Evolutionary conservation across 2,329 filamentous ascomycete genomes (phyloP).

Genomic region (Xylaria sp.): DNA sequence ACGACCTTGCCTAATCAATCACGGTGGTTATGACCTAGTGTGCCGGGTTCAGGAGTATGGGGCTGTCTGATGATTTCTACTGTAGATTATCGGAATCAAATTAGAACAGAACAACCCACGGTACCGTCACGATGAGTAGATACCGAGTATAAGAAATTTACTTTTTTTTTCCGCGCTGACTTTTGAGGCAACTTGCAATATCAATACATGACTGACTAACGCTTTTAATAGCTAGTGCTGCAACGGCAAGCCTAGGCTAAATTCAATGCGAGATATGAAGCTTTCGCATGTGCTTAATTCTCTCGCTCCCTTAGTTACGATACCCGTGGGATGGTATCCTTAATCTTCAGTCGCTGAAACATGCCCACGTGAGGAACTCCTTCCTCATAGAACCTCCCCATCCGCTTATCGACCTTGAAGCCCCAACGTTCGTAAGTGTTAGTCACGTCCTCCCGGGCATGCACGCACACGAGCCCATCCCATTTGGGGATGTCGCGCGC

Average conservation of each 20-base stretch:
- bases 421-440: constrained; percentile 73
- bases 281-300: not conserved
- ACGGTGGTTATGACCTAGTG: constrained; percentile 21
- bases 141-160: not conserved
- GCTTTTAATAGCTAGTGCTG: not conserved
- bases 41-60: constrained; percentile 3
- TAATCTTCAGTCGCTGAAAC: constrained; percentile 61
- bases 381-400: constrained; percentile 83
- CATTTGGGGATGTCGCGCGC: constrained; percentile 61
- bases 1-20: constrained; percentile 17
- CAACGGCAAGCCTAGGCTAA: not conserved
- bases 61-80: constrained; percentile 1
- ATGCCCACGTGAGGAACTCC: constrained; percentile 86
- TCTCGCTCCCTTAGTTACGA: constrained; percentile 9
- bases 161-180: not conserved
- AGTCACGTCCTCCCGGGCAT: constrained; percentile 74
- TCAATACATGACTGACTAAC: not conserved
- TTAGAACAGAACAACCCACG: not conserved
- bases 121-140: not conserved
- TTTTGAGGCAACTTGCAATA: not conserved
- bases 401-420: constrained; percentile 72
- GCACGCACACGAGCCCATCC: constrained; percentile 77
- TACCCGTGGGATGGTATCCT: constrained; percentile 25
- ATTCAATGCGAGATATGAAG: not conserved
- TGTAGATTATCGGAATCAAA: constrained; percentile 8